Evolutionary conservation across 768 basidiomycete species (phyloP).

Genomic region (Austroboletus festivus): DNA sequence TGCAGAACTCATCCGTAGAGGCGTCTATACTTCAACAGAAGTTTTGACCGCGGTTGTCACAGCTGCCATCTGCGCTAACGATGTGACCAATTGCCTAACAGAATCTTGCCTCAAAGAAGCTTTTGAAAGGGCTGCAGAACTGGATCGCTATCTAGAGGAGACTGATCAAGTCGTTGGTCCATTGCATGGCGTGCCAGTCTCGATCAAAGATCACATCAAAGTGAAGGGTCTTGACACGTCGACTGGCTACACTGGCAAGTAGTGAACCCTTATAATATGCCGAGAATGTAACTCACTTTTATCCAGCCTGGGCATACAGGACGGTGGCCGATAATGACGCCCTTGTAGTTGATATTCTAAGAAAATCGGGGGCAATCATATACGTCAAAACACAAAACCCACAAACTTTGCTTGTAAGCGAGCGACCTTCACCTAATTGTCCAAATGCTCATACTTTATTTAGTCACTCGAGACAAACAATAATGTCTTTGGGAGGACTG

Average conservation of each 20-base stretch:
- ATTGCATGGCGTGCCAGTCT: slow-evolving; percentile 43
- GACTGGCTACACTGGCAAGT: slow-evolving; percentile 28
- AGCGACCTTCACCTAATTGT: background rate
- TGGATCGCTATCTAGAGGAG: slow-evolving; percentile 44
- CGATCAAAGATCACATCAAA: slow-evolving; percentile 48
- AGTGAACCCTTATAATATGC: background rate
- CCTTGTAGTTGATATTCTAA: slow-evolving; percentile 42
- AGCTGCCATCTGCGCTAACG: slow-evolving; percentile 28
- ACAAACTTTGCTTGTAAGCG: slow-evolving; percentile 46
- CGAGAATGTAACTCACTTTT: slow-evolving; percentile 13
- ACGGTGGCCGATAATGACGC: slow-evolving; percentile 40
- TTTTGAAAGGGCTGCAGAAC: slow-evolving; percentile 43
- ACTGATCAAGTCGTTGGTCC: slow-evolving; percentile 50
- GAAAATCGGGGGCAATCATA: slow-evolving; percentile 43
- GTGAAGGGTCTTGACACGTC: slow-evolving; percentile 42
- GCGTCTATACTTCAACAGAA: slow-evolving; percentile 23
- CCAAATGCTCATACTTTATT: slow-evolving; percentile 11
- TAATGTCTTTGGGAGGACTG: slow-evolving; percentile 54
- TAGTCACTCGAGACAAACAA: slow-evolving; percentile 54
- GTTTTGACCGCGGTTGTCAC: slow-evolving; percentile 28
- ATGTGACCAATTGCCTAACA: slow-evolving; percentile 49
- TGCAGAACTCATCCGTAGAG: slow-evolving; percentile 19
- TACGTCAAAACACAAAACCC: slow-evolving; percentile 48
- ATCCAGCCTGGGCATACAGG: slow-evolving; percentile 38
- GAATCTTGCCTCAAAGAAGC: slow-evolving; percentile 58